Evolutionary conservation across 2,329 filamentous ascomycete genomes (phyloP).

Genomic region (Verticillium longisporum): DNA sequence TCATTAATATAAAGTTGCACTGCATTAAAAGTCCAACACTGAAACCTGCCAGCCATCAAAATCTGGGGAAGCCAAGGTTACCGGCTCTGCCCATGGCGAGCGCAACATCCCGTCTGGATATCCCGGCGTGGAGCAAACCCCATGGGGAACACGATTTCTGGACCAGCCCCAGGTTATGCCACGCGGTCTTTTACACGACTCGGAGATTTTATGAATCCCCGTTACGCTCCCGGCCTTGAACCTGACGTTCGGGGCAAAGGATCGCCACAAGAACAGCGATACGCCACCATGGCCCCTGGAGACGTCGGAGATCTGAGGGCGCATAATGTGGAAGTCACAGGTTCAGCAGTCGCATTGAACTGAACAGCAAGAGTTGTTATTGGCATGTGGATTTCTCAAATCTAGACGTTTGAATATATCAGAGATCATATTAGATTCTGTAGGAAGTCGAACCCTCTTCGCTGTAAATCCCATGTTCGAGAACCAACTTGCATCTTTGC

Average conservation of each 20-base stretch:
- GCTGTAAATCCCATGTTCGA: slow-evolving; percentile 24
- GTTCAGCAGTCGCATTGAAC: too few species aligned
- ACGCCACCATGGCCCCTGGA: neutral
- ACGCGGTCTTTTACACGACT: neutral
- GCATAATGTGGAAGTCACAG: too few species aligned
- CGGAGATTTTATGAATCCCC: neutral
- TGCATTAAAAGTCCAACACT: neutral
- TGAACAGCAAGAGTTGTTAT: neutral
- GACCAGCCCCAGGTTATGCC: neutral
- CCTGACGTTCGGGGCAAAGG: neutral
- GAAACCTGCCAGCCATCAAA: neutral
- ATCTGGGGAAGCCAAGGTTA: neutral
- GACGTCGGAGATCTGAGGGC: neutral
- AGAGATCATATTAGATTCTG: slow-evolving; percentile 15
- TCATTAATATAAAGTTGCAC: too few species aligned
- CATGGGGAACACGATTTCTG: neutral
- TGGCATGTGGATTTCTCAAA: too few species aligned
- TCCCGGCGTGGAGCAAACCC: neutral
- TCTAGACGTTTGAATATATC: neutral
- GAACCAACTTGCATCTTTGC: slow-evolving; percentile 31
- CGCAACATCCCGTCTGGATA: neutral
- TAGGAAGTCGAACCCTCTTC: slow-evolving; percentile 32
- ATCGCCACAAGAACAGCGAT: neutral
- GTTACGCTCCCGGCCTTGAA: neutral
- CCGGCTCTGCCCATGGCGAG: neutral